These are phyloP conservation scores for Suhomyces tanzawaensis DNA, from an alignment of 805 yeast genomes.

Conservation along the genomic window DNA sequence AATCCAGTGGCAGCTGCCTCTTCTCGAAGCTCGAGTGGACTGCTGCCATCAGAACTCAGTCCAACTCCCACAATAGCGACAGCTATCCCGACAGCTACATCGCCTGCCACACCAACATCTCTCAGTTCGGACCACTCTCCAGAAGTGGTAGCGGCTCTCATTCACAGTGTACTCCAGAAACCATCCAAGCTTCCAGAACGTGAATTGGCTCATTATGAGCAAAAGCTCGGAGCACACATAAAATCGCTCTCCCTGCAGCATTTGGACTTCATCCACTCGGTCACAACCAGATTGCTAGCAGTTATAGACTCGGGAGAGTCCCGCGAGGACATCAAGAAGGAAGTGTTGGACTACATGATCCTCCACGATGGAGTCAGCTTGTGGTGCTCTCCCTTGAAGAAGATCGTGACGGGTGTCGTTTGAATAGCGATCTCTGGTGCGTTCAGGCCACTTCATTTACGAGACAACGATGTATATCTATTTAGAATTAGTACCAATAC, in stretches of 20 bases:
- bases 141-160: background rate
- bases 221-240: conserved; percentile 28
- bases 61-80: background rate
- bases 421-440: no score
- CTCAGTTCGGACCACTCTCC: background rate
- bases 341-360: conserved; percentile 53
- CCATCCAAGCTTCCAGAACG: conserved; percentile 35
- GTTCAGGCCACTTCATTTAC: no score
- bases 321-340: conserved; percentile 24
- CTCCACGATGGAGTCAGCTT: conserved; percentile 51
- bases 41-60: no score
- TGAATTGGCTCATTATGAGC: conserved; percentile 44
- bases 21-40: background rate
- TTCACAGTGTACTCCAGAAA: conserved; percentile 16
- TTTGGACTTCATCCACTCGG: conserved; percentile 13
- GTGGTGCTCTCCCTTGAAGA: conserved; percentile 71
- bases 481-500: no score
- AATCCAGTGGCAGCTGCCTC: conserved; percentile 8
- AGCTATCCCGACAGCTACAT: conserved; percentile 11
- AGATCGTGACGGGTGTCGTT: conserved; percentile 34
- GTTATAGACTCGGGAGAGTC: background rate
- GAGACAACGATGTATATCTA: no score
- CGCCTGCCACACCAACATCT: background rate
- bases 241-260: conserved; percentile 1
- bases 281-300: conserved; percentile 6